These are phyloP conservation scores for Scedosporium minutisporum DNA, from an alignment of 2,329 filamentous ascomycete species.

Conservation along the genomic window DNA sequence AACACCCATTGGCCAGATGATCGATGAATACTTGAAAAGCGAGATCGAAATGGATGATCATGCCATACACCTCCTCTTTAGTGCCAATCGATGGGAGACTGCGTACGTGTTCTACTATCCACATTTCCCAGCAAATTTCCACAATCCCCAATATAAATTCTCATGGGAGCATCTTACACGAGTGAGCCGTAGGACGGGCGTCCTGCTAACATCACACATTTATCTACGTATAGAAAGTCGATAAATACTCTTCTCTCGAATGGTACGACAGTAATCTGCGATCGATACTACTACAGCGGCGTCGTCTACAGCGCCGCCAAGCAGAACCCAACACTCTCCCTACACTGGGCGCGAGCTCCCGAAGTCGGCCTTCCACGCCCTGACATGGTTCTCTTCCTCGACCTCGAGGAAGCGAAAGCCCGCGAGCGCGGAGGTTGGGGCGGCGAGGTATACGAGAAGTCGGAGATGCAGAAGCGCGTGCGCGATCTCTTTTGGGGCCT, in stretches of 20 bases:
- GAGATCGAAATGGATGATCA: slow-evolving; percentile 71
- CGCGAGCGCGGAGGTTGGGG: slow-evolving; percentile 77
- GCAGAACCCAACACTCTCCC: slow-evolving; percentile 54
- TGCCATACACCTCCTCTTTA: slow-evolving; percentile 81
- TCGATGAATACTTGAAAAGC: slow-evolving; percentile 70
- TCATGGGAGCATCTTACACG: too few relatives aligned
- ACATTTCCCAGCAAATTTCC: background rate
- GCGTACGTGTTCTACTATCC: slow-evolving; percentile 29
- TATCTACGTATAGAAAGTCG: background rate
- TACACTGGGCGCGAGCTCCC: slow-evolving; percentile 74
- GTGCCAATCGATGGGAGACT: slow-evolving; percentile 81
- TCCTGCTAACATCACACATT: background rate
- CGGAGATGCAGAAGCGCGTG: slow-evolving; percentile 72
- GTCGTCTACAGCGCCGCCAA: slow-evolving; percentile 92
- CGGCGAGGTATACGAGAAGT: slow-evolving; percentile 78
- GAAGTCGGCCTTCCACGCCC: slow-evolving; percentile 82
- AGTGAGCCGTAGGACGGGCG: too few relatives aligned
- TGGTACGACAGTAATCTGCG: slow-evolving; percentile 72
- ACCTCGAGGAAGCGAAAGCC: slow-evolving; percentile 65
- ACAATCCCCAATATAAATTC: background rate
- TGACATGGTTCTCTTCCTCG: slow-evolving; percentile 80
- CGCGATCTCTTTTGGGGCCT: slow-evolving; percentile 60
- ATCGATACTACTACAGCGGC: slow-evolving; percentile 92
- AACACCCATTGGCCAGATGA: slow-evolving; percentile 79
- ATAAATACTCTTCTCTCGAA: slow-evolving; percentile 39